phyloP scores from a whole-genome alignment of 176 grass and related monocot species.

The Tillandsia leiboldiana region DNA sequence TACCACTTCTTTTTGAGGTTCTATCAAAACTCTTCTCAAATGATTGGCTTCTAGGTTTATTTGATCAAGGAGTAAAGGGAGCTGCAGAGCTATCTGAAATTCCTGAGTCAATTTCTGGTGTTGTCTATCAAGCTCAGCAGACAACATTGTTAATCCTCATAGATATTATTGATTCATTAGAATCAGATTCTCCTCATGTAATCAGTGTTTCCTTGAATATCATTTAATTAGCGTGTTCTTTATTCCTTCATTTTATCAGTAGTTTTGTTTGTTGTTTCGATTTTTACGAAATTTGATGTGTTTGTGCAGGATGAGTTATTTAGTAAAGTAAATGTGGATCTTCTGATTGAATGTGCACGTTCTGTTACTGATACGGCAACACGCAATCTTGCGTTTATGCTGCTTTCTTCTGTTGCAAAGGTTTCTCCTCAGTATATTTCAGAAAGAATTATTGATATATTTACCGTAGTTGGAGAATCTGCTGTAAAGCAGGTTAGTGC shows the following conservation, averaged over 20 bases:
- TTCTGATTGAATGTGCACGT: constrained; percentile 51
- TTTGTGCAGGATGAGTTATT: constrained; percentile 60
- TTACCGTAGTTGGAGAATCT: constrained; percentile 70
- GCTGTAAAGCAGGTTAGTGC: constrained; percentile 70
- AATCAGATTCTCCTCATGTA: constrained; percentile 36
- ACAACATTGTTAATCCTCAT: constrained; percentile 68
- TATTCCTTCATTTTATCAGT: not conserved
- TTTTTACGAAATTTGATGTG: not conserved
- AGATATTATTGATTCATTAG: constrained; percentile 74
- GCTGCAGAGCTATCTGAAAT: constrained; percentile 31
- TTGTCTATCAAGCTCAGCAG: constrained; percentile 55
- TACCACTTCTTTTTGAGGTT: constrained; percentile 63
- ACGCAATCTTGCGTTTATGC: constrained; percentile 61
- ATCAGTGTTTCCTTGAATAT: constrained; percentile 11
- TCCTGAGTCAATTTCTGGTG: constrained; percentile 20
- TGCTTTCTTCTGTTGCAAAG: constrained; percentile 72
- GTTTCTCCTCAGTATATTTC: constrained; percentile 49
- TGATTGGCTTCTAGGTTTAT: constrained; percentile 33
- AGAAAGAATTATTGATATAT: constrained; percentile 63
- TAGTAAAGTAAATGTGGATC: constrained; percentile 35
- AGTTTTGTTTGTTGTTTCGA: not conserved
- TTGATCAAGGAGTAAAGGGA: constrained; percentile 30
- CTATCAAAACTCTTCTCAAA: constrained; percentile 58
- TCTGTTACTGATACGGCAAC: constrained; percentile 38
- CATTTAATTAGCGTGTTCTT: not conserved